phyloP scores from a whole-genome alignment of 306 rosid species.

The Medicago ruthenica region DNA sequence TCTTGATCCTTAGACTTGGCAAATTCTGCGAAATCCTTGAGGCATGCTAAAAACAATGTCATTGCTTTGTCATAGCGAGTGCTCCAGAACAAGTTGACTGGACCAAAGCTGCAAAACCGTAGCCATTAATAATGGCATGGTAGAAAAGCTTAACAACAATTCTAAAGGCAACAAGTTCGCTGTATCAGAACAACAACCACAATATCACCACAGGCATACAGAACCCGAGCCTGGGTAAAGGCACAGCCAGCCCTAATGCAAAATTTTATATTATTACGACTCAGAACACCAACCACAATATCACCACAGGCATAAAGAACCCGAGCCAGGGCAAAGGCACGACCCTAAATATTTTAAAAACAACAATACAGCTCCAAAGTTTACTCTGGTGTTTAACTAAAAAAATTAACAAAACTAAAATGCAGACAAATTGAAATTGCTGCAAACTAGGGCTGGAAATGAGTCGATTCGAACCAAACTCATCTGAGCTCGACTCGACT shows the following conservation, averaged over 20 bases:
- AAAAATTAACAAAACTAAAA: slow-evolving; percentile 19
- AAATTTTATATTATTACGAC: background rate
- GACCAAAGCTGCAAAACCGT: slow-evolving; percentile 78
- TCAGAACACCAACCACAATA: slow-evolving; percentile 36
- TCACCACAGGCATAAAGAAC: slow-evolving; percentile 17
- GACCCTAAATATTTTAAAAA: slow-evolving; percentile 19
- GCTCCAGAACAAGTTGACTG: slow-evolving; percentile 98
- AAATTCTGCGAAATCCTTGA: slow-evolving; percentile 92
- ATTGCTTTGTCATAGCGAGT: slow-evolving; percentile 97
- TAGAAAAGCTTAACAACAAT: slow-evolving; percentile 36
- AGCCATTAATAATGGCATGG: slow-evolving; percentile 30
- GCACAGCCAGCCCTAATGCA: slow-evolving; percentile 11
- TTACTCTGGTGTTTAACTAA: background rate
- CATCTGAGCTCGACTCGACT: too few relatives aligned
- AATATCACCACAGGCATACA: slow-evolving; percentile 26
- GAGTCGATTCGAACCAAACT: too few relatives aligned
- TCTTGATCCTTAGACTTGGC: slow-evolving; percentile 89
- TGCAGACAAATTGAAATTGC: slow-evolving; percentile 17
- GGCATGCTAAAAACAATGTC: slow-evolving; percentile 86
- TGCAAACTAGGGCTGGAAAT: too few relatives aligned
- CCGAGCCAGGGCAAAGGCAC: slow-evolving; percentile 12
- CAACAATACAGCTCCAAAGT: background rate
- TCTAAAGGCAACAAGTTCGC: slow-evolving; percentile 29
- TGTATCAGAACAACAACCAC: slow-evolving; percentile 34
- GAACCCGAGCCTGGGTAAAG: slow-evolving; percentile 7